Evolutionary conservation across 2,329 filamentous ascomycete species (phyloP).

Genomic region (Karstenula rhodostoma): DNA sequence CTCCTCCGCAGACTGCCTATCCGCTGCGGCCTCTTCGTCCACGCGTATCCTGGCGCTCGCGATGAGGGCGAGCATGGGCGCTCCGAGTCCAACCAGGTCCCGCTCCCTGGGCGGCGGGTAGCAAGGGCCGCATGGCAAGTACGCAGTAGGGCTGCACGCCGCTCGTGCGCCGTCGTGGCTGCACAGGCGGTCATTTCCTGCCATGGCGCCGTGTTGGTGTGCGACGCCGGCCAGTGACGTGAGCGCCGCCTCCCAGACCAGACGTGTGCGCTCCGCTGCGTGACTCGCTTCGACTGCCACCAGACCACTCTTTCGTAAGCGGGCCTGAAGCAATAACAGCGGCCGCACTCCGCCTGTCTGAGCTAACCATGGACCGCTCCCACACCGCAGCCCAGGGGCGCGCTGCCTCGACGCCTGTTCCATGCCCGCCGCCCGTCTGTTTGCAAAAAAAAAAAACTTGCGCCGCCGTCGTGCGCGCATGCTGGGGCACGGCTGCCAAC

Average conservation of each 20-base stretch:
- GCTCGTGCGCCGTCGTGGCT: conserved; percentile 33
- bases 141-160: conserved; percentile 46
- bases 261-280: conserved; percentile 27
- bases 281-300: conserved; percentile 35
- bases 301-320: conserved; percentile 38
- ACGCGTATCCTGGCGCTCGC: conserved; percentile 1
- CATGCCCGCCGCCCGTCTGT: conserved; percentile 11
- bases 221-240: conserved; percentile 36
- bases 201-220: conserved; percentile 34
- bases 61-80: conserved; percentile 24
- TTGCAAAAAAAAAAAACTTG: conserved; percentile 15
- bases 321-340: conserved; percentile 20
- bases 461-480: conserved; percentile 27
- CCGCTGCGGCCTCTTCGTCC: neutral
- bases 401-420: neutral
- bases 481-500: conserved; percentile 26
- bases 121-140: conserved; percentile 31
- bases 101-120: conserved; percentile 35
- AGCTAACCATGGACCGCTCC: no score
- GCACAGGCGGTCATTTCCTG: conserved; percentile 15
- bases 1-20: neutral
- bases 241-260: no score
- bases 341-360: neutral
- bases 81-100: conserved; percentile 19
- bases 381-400: neutral